Base-by-base conservation (phyloP, 2,329 filamentous ascomycete species). In the Pseudonectria buxi region DNA sequence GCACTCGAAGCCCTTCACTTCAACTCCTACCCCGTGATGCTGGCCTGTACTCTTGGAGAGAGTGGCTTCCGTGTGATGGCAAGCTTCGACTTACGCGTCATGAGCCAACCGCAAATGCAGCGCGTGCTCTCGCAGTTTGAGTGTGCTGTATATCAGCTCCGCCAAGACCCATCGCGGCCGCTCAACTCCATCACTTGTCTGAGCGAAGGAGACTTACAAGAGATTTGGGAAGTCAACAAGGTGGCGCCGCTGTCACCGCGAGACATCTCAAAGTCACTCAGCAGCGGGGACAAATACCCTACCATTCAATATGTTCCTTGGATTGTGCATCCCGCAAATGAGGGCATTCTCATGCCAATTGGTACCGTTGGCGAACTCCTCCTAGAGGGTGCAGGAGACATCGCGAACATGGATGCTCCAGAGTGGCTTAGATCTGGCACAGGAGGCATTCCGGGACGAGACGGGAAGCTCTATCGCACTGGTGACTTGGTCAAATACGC, bases 21-120 rank as follows among this genome's bases (percentile, higher is more conserved):
- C 47, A 71, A 70, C 50, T 69, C 67, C 0, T 80, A 81, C 49
- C 72, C 75, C 4, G 66, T 82, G 16, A 81, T 81, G 63, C 58
- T 82, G 25, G 77, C 80, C 26, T 81, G 76, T 44, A 76, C 72
- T 1, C 54, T 80, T 2, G 68, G 72, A 26, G 59, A 69, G 3
- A 58, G 64, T 28, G 68, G 71, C 1, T 72, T 81, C 48, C 56
- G 70, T 12, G 62, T 78, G 24, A 74, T 74, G 56, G 75, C 76
- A 4, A 78, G 77, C 46, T 81, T 79, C 46, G 77, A 83, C 46
- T 74, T 74, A 7, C 67, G 70, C 12, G 65, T 72, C 2, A 67
- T 82, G 24, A 63, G 61, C 28, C 62, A 58, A 7, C 55, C 61
- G 13, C 67, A 71, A 14, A 71, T 79, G 49, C 60, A 77, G 48